Evolutionary conservation across 1,284 basidiomycete genomes (phyloP).

Genomic region (Microbotryum scabiosae): DNA sequence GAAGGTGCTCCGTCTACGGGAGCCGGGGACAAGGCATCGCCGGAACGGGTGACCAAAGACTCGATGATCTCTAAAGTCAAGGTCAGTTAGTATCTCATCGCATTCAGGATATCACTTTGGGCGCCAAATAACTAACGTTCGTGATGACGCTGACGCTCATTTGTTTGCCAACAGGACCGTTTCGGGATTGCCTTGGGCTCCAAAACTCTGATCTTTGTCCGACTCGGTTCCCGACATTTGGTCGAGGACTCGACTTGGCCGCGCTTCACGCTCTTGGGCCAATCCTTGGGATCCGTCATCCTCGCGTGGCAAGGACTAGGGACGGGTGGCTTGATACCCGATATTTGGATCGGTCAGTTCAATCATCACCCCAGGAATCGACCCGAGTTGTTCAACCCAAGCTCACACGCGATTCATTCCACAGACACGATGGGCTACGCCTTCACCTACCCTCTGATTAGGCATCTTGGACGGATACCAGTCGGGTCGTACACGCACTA

Average conservation of each 20-base stretch:
- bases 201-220: slow-evolving; percentile 62
- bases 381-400: too few relatives aligned
- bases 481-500: slow-evolving; percentile 93
- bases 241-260: slow-evolving; percentile 80
- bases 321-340: slow-evolving; percentile 57
- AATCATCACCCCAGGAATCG: background rate
- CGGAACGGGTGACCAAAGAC: slow-evolving; percentile 56
- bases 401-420: background rate
- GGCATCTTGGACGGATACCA: slow-evolving; percentile 44
- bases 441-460: slow-evolving; percentile 76
- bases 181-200: slow-evolving; percentile 72
- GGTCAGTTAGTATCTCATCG: slow-evolving; percentile 45
- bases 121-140: background rate
- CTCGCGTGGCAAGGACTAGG: slow-evolving; percentile 71
- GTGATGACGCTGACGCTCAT: background rate
- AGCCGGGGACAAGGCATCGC: too few relatives aligned
- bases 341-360: slow-evolving; percentile 74
- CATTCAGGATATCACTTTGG: background rate
- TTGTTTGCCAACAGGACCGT: slow-evolving; percentile 49
- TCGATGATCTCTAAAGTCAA: slow-evolving; percentile 74
- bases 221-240: slow-evolving; percentile 58
- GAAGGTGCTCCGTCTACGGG: too few relatives aligned
- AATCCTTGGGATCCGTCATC: slow-evolving; percentile 76
- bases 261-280: slow-evolving; percentile 80
- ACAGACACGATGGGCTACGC: slow-evolving; percentile 97